phyloP scores from a whole-genome alignment of 2,329 filamentous ascomycete species.

The Neofusicoccum sp. region DNA sequence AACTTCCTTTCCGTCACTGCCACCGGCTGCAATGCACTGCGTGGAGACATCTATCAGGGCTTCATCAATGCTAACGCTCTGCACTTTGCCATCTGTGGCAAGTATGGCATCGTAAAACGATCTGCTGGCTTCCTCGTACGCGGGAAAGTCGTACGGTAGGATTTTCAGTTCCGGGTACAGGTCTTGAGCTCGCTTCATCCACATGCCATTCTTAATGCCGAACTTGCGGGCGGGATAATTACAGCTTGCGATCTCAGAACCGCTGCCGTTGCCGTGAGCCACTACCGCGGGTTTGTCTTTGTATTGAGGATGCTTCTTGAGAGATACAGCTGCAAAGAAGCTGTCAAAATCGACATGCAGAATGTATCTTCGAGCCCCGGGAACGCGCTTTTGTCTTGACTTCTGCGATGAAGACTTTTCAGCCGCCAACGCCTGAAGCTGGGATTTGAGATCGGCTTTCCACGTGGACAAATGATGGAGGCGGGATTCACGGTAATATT shows the following conservation, averaged over 20 bases:
- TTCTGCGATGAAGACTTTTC: conserved; percentile 61
- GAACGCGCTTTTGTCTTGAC: conserved; percentile 52
- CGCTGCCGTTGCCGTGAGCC: conserved; percentile 79
- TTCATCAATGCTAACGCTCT: conserved; percentile 97
- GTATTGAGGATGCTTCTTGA: conserved; percentile 73
- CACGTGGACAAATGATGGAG: conserved; percentile 93
- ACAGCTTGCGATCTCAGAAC: conserved; percentile 95
- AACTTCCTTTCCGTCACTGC: conserved; percentile 63
- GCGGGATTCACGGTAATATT: conserved; percentile 92
- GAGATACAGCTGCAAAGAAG: conserved; percentile 93
- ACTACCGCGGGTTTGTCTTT: conserved; percentile 80
- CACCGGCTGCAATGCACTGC: conserved; percentile 63
- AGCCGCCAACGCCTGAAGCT: conserved; percentile 75
- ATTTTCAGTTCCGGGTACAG: conserved; percentile 83
- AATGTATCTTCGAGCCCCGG: conserved; percentile 73
- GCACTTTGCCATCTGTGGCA: conserved; percentile 75
- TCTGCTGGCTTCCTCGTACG: conserved; percentile 86
- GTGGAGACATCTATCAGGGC: conserved; percentile 81
- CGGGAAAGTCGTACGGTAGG: conserved; percentile 92
- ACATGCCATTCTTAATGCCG: conserved; percentile 97
- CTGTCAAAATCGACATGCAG: conserved; percentile 98
- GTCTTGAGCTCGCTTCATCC: conserved; percentile 89
- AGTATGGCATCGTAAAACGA: conserved; percentile 85
- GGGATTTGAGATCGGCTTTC: conserved; percentile 91
- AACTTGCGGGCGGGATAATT: conserved; percentile 87